These are phyloP conservation scores for Aspergillus brunneoviolaceus DNA, from an alignment of 2,329 filamentous ascomycete genomes.

Conservation along the genomic window DNA sequence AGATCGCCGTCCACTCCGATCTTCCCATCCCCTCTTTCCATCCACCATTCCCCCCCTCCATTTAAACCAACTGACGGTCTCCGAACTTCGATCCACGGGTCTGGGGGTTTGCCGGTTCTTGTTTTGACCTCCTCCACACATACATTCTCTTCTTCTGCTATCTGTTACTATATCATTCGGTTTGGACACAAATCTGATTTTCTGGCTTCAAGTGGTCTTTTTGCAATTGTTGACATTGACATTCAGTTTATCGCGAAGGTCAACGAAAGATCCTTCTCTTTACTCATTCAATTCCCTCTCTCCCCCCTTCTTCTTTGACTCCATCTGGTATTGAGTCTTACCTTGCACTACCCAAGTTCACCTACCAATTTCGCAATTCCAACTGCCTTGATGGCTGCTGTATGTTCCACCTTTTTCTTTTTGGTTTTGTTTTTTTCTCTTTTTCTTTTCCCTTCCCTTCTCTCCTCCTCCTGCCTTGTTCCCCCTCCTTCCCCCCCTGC, in stretches of 20 bases:
- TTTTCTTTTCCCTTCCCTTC: too few relatives aligned
- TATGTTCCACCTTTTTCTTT: slow-evolving; percentile 25
- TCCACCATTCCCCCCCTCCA: not conserved
- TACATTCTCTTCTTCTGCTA: not conserved
- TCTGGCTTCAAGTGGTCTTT: not conserved
- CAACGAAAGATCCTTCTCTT: not conserved
- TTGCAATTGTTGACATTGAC: too few relatives aligned
- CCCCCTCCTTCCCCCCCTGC: slow-evolving; percentile 17
- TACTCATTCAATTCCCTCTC: not conserved
- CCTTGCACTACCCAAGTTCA: not conserved
- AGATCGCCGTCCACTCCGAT: not conserved
- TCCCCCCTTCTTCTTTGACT: not conserved
- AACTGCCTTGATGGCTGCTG: slow-evolving; percentile 28
- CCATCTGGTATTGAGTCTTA: slow-evolving; percentile 5
- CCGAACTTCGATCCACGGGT: not conserved
- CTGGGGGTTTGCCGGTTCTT: not conserved
- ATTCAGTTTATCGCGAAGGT: not conserved
- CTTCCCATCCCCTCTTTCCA: not conserved
- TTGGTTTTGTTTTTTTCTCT: too few relatives aligned
- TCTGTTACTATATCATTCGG: not conserved
- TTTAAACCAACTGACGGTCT: not conserved
- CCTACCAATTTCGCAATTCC: slow-evolving; percentile 2
- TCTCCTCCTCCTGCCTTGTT: slow-evolving; percentile 6
- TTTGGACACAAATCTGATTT: not conserved
- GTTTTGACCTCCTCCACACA: not conserved